These are phyloP conservation scores for Pseudogymnoascus sp. DNA, from an alignment of 2,329 filamentous ascomycete species.

Conservation along the genomic window DNA sequence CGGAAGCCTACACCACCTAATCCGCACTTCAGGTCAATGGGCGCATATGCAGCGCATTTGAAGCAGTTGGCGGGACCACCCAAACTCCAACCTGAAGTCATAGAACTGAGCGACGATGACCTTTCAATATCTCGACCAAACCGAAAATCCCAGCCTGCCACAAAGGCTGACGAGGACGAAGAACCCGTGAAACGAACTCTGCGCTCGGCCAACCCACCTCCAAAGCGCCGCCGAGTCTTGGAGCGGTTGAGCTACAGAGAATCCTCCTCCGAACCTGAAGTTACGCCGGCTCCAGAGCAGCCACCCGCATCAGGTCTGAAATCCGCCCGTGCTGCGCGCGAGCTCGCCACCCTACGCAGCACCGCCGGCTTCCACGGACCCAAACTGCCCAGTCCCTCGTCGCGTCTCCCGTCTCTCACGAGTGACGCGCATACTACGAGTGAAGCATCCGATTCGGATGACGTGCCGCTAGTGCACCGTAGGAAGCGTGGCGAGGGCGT, in stretches of 20 bases:
- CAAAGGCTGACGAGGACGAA: not conserved
- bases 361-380: constrained; percentile 22
- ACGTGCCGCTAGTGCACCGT: constrained; percentile 7
- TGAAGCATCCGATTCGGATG: constrained; percentile 12
- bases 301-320: constrained; percentile 9
- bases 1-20: constrained; percentile 33
- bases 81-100: not conserved
- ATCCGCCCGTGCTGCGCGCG: constrained; percentile 16
- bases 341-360: constrained; percentile 20
- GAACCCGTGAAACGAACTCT: constrained; percentile 9
- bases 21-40: constrained; percentile 5
- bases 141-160: not conserved
- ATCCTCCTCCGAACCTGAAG: not conserved
- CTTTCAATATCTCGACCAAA: not conserved
- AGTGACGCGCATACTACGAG: not conserved
- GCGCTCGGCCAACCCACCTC: constrained; percentile 16
- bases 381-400: not conserved
- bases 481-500: constrained; percentile 13
- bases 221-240: not conserved
- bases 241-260: not conserved
- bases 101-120: not conserved
- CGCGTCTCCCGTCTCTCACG: not conserved
- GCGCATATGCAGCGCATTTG: not conserved
- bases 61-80: not conserved
- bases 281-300: not conserved